Conservation (phyloP, 2,329 filamentous ascomycete species). For the Penicillium psychrosexuale region DNA sequence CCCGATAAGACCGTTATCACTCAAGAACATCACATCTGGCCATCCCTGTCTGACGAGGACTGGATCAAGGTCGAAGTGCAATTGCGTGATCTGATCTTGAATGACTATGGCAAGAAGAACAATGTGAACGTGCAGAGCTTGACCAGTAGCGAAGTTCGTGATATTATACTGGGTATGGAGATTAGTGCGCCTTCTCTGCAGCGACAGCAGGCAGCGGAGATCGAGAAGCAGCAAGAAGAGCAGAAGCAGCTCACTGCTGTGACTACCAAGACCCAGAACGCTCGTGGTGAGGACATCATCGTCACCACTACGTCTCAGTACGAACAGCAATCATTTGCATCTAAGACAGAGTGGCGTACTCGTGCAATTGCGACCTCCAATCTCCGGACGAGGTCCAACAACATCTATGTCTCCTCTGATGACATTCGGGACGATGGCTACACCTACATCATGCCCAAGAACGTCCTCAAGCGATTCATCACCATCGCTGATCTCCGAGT, state of each 20-base stretch:
- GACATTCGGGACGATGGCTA: conserved; percentile 87
- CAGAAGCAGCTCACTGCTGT: conserved; percentile 95
- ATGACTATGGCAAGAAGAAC: conserved; percentile 99
- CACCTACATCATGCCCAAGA: conserved; percentile 99
- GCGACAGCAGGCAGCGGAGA: conserved; percentile 95
- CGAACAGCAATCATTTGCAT: conserved; percentile 95
- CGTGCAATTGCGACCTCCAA: conserved; percentile 96
- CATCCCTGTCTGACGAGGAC: conserved; percentile 85
- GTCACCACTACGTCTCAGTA: conserved; percentile 98
- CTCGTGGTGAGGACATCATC: conserved; percentile 95
- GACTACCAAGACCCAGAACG: conserved; percentile 96
- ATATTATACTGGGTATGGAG: conserved; percentile 99
- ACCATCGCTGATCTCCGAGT: conserved; percentile 94
- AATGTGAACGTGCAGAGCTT: conserved; percentile 98
- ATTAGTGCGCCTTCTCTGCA: conserved; percentile 98
- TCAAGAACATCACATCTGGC: conserved; percentile 98
- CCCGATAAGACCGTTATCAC: conserved; percentile 98
- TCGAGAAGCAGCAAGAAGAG: conserved; percentile 98
- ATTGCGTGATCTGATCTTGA: conserved; percentile 89
- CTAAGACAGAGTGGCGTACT: conserved; percentile 98
- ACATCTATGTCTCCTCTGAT: conserved; percentile 97
- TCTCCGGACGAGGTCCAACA: conserved; percentile 87
- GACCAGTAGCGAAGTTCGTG: conserved; percentile 93
- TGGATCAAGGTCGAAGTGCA: conserved; percentile 99
- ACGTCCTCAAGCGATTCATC: conserved; percentile 96